These are phyloP conservation scores for Aspergillus sp. DNA, from an alignment of 2,329 filamentous ascomycete genomes.

Conservation along the genomic window DNA sequence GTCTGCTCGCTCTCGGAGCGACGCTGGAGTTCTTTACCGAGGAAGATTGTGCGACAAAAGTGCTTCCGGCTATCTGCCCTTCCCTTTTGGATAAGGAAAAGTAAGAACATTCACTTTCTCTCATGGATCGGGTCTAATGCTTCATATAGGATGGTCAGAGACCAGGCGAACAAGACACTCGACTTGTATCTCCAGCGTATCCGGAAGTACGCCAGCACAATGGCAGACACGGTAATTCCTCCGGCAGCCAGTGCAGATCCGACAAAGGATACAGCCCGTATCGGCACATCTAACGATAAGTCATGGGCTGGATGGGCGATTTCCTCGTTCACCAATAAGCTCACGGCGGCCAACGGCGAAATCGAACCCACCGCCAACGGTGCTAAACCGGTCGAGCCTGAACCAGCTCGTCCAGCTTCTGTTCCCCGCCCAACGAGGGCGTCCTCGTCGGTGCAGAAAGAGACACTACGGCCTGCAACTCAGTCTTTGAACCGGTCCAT, in stretches of 20 bases:
- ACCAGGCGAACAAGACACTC: conserved; percentile 86
- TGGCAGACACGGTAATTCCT: conserved; percentile 79
- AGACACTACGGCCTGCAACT: conserved; percentile 25
- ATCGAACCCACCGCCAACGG: conserved; percentile 66
- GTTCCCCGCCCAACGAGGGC: conserved; percentile 47
- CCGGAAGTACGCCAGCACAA: conserved; percentile 71
- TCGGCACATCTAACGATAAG: conserved; percentile 72
- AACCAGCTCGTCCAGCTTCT: conserved; percentile 49
- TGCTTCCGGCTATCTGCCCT: conserved; percentile 82
- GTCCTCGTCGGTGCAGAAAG: conserved; percentile 31
- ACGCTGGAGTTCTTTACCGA: conserved; percentile 85
- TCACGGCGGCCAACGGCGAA: conserved; percentile 80
- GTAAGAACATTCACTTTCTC: conserved; percentile 32
- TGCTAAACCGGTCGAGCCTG: conserved; percentile 46
- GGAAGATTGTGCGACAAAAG: conserved; percentile 81
- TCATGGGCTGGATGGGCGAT: conserved; percentile 98
- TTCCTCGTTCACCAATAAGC: conserved; percentile 95
- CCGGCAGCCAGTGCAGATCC: conserved; percentile 57
- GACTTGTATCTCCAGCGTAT: conserved; percentile 83
- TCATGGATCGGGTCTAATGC: not conserved
- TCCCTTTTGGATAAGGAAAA: conserved; percentile 93
- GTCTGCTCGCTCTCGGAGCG: conserved; percentile 79
- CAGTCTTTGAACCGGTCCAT: conserved; percentile 41
- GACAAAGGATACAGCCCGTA: conserved; percentile 62
- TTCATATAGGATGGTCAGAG: conserved; percentile 67